These are phyloP conservation scores for Skeletonema potamos DNA, from an alignment of 108 stramenopile species.

Conservation along the genomic window DNA sequence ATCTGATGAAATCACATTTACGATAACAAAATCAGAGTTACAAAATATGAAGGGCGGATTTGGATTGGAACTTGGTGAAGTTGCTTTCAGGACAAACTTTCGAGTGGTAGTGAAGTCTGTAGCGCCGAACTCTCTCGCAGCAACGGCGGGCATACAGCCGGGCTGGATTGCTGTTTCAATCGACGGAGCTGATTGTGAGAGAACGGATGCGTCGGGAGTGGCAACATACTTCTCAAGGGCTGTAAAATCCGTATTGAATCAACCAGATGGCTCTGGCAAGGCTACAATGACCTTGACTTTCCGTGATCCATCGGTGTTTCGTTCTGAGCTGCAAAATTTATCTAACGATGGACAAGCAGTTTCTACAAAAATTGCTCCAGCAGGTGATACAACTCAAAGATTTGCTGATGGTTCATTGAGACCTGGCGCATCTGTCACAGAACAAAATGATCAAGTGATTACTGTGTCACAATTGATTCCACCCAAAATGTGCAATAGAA, in stretches of 20 bases:
- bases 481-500: slow-evolving; percentile 70
- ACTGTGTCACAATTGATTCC: slow-evolving; percentile 72
- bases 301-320: slow-evolving; percentile 68
- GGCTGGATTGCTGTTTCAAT: slow-evolving; percentile 69
- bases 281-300: slow-evolving; percentile 56
- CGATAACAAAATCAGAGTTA: slow-evolving; percentile 52
- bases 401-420: slow-evolving; percentile 60
- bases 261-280: not conserved
- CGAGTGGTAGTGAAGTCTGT: slow-evolving; percentile 81
- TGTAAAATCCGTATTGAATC: slow-evolving; percentile 22
- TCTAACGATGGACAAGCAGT: slow-evolving; percentile 31
- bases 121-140: slow-evolving; percentile 61
- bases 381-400: slow-evolving; percentile 76
- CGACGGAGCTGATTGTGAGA: slow-evolving; percentile 54
- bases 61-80: slow-evolving; percentile 72
- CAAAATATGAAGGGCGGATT: slow-evolving; percentile 54
- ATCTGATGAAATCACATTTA: slow-evolving; percentile 48
- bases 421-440: slow-evolving; percentile 41
- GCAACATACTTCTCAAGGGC: slow-evolving; percentile 63
- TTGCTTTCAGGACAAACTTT: slow-evolving; percentile 72
- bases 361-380: slow-evolving; percentile 77
- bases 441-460: slow-evolving; percentile 70
- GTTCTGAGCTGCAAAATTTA: slow-evolving; percentile 44
- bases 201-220: slow-evolving; percentile 74
- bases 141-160: slow-evolving; percentile 57